phyloP scores from a whole-genome alignment of 352 stramenopile species.

The Bremia lactucae region DNA sequence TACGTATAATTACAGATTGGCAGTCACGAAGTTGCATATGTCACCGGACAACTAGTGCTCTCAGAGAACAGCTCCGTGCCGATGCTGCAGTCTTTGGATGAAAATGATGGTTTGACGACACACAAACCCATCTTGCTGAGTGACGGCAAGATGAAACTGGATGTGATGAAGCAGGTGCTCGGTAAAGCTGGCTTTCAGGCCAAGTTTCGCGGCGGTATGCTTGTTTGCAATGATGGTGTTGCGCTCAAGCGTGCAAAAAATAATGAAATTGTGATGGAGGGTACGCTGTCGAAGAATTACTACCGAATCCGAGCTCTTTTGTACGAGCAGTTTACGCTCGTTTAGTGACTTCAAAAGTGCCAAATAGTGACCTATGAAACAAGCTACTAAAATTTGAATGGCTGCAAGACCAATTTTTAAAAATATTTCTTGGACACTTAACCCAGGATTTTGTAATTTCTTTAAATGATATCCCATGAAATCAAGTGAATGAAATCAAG shows the following conservation, averaged over 20 bases:
- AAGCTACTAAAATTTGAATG: conserved; percentile 1
- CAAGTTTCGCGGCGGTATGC: conserved; percentile 84
- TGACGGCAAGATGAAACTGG: conserved; percentile 84
- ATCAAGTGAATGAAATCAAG: no score
- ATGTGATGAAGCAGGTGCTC: conserved; percentile 84
- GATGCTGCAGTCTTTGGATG: conserved; percentile 47
- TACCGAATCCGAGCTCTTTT: conserved; percentile 80
- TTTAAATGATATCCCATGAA: no score
- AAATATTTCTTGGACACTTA: no score
- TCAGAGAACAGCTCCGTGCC: conserved; percentile 62
- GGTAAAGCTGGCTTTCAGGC: conserved; percentile 80
- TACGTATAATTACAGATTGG: conserved; percentile 39
- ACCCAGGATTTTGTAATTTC: no score
- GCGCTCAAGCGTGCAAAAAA: conserved; percentile 79
- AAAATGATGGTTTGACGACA: conserved; percentile 23
- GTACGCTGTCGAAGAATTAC: conserved; percentile 75
- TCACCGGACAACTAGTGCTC: conserved; percentile 63
- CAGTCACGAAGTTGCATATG: conserved; percentile 76
- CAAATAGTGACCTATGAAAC: no score
- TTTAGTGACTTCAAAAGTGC: no score
- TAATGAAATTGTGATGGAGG: conserved; percentile 84
- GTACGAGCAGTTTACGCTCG: conserved; percentile 84
- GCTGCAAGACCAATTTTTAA: neutral
- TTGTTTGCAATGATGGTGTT: conserved; percentile 83
- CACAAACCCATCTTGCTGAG: conserved; percentile 80